Base-by-base conservation (phyloP, 2,329 filamentous ascomycete genomes). In the Claviceps humidiphila region DNA sequence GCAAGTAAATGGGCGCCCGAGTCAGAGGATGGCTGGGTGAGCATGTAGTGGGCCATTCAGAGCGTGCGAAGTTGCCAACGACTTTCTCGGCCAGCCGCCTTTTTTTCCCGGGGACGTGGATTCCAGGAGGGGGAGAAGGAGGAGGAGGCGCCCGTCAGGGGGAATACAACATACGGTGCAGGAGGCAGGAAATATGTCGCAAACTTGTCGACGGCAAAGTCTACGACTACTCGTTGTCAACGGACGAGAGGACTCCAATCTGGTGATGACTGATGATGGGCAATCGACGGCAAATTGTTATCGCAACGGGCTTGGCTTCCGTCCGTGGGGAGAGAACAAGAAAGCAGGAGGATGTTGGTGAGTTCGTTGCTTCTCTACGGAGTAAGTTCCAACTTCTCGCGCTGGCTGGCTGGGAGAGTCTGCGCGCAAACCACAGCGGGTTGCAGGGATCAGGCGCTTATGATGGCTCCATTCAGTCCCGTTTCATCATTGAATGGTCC, bases 21-120 rank as follows among this genome's bases (percentile, higher is more conserved):
- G 62, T 59, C 62, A 65, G 61, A 60, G 62, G 65, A 72, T 71
- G 71, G 72, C 70, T 73, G 70, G 71, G 63, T 60, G 58, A 64
- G 65, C 68, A 71, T 72, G 65, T 63, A 34, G 64, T 59, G 63
- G 65, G 58, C 59, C 54, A 44, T 24, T 24, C 42, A 56, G 57
- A 56, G 61, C 58, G 9, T 53, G 58, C 59, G 56, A 60, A 57
- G 59, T 63, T 58, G 58, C 64, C 58, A 54, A 60, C 26, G 53
- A 38, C 57, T 56, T 60, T 61, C 26, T 59, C 57, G 52, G 55
- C 68, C 67, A 69, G 68, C 63, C 63, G 59, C 62, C 64, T 65
- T 70, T 63, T 61, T 53, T 66, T 70, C 61, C 59, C 51, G 52
- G 49, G 49, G 53, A 51, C 43, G 51, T 50, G 52, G 57, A 57